Percentiles rank a stretch among this genome's conserved stretches.
phyloP scores from a whole-genome alignment of 768 basidiomycete species.

The Termitomyces sp. region DNA sequence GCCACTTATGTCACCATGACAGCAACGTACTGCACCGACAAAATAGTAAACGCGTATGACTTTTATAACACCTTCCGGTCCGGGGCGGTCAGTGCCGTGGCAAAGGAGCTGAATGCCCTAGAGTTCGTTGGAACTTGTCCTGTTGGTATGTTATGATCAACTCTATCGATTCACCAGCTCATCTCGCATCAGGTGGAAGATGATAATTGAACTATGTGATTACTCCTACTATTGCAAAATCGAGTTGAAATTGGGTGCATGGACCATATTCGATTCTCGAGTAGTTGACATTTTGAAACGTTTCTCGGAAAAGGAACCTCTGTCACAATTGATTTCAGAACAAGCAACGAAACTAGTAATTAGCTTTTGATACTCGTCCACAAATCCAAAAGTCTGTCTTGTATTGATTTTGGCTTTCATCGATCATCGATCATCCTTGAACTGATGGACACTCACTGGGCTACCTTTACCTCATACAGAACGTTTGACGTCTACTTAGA shows the following conservation, averaged over 20 bases:
- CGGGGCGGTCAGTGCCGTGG: neutral
- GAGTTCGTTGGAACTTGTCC: conserved; percentile 8
- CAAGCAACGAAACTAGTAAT: too few relatives aligned
- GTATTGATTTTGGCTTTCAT: too few relatives aligned
- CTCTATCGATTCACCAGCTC: neutral
- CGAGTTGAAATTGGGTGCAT: neutral
- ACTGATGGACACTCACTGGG: neutral
- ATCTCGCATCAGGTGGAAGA: neutral
- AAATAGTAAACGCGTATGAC: neutral
- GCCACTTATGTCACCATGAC: conserved; percentile 9
- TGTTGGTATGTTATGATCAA: neutral
- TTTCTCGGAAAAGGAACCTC: too few relatives aligned
- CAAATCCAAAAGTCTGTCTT: neutral
- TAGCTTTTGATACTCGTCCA: too few relatives aligned
- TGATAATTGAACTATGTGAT: neutral
- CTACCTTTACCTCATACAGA: neutral
- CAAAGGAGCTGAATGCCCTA: neutral
- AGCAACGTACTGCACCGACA: conserved; percentile 5
- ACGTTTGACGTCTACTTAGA: neutral
- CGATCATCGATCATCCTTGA: too few relatives aligned
- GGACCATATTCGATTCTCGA: neutral
- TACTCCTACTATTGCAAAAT: neutral
- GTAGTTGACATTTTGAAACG: too few relatives aligned
- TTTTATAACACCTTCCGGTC: neutral
- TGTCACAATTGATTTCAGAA: too few relatives aligned